Evolutionary conservation across 2,329 filamentous ascomycete genomes (phyloP).

Genomic region (Blastomyces emzantsi): DNA sequence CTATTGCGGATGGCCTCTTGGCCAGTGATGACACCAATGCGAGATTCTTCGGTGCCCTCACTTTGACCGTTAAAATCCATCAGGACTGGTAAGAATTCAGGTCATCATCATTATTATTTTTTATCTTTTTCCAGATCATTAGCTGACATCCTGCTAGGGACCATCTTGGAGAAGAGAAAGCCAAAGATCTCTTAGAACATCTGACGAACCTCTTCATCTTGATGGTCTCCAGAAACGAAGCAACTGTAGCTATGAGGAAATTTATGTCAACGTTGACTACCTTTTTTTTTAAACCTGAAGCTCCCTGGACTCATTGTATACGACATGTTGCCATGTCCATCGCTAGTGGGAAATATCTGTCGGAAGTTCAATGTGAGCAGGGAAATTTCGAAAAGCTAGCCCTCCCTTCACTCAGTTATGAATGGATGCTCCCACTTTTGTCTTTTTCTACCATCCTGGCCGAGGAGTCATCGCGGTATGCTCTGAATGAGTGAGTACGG

Average conservation of each 20-base stretch:
- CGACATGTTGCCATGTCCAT: slow-evolving; percentile 33
- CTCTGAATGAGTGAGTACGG: slow-evolving; percentile 11
- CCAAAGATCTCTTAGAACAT: slow-evolving; percentile 30
- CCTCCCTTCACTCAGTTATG: slow-evolving; percentile 31
- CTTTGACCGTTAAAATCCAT: slow-evolving; percentile 89
- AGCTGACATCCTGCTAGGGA: slow-evolving; percentile 22
- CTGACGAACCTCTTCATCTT: slow-evolving; percentile 37
- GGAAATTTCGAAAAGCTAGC: slow-evolving; percentile 25
- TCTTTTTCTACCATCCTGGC: slow-evolving; percentile 35
- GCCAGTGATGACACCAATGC: slow-evolving; percentile 61
- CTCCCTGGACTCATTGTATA: slow-evolving; percentile 32
- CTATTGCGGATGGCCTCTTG: slow-evolving; percentile 68
- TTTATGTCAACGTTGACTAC: slow-evolving; percentile 37
- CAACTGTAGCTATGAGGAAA: slow-evolving; percentile 38
- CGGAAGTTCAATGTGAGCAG: slow-evolving; percentile 26
- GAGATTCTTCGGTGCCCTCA: slow-evolving; percentile 86
- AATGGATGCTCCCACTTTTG: slow-evolving; percentile 28
- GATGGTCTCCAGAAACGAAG: slow-evolving; percentile 33
- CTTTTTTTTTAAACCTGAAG: slow-evolving; percentile 34
- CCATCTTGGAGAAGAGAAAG: slow-evolving; percentile 28
- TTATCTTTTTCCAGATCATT: not conserved
- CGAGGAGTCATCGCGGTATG: slow-evolving; percentile 29
- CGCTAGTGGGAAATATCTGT: slow-evolving; percentile 30
- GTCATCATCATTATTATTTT: not conserved
- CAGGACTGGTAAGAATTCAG: slow-evolving; percentile 58